Evolutionary conservation across 371 early-diverging fungal species (phyloP), one percentile per base, ranked within the genome.

Genomic region (Vairimorpha ceranae): DNA sequence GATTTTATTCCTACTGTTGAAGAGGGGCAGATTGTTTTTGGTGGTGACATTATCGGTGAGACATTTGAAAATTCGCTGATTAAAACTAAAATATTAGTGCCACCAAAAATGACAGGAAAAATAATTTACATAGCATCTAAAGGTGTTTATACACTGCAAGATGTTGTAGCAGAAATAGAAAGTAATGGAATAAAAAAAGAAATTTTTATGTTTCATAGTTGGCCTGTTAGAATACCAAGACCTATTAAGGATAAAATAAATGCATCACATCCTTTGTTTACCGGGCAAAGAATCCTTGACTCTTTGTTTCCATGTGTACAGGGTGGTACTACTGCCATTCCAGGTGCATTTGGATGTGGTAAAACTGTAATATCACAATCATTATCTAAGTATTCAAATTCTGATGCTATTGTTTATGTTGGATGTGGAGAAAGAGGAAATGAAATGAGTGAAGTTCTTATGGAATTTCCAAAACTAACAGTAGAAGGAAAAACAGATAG

Each of bases 351-450:
- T 85, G 99, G 99, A 43, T 99, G 99, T 85, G 99, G 99, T 65
- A 99, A 99, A 87, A 99, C 99, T 63, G 99, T 99, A 71, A 99
- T 99, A 85, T 97, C 97, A 2, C 99, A 99, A 85, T 91, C 95
- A 1, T 86, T 99, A 71, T 95, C 97, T 68, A 99, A 99, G 85
- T 99, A 95, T 86, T 95, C 96, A 77, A 99, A 99, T 89, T 95
- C 95, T 56, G 98, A 99, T 84, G 88, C 95, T 67, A 98, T 99
- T 85, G 91, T 99, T 67, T 99, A 99, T 83, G 97, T 98, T 69
- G 99, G 99, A 43, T 93, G 90, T 76, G 99, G 98, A 77, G 99
- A 99, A 85, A 90, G 99, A 83, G 99, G 99, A 72, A 98, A 99
- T 77, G 99, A 99, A 83, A 99, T 99, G 99, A 95, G 97, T 80